Evolutionary conservation across 345 rosid species (phyloP).

Genomic region (Acer campestre): DNA sequence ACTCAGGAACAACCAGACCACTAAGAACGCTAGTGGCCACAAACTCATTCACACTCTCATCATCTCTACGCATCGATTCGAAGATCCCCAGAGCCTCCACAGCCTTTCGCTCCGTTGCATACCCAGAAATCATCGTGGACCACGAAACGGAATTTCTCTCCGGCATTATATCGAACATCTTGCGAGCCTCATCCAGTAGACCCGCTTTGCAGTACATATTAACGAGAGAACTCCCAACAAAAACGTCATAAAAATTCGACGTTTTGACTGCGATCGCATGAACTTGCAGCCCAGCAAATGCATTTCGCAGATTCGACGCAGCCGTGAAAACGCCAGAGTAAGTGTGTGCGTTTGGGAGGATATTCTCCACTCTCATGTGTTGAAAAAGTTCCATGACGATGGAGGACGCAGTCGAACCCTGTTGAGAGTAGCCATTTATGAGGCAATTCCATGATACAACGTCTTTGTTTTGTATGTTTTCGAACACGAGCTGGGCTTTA

Average conservation of each 20-base stretch:
- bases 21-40: conserved; percentile 71
- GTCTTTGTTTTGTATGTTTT: conserved; percentile 50
- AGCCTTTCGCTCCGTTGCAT: conserved; percentile 51
- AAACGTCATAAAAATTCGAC: conserved; percentile 61
- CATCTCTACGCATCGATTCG: conserved; percentile 45
- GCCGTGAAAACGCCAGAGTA: conserved; percentile 74
- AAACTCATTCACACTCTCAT: conserved; percentile 58
- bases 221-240: conserved; percentile 75
- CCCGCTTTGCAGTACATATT: conserved; percentile 70
- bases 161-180: conserved; percentile 64
- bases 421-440: conserved; percentile 70
- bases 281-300: conserved; percentile 57
- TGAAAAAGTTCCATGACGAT: conserved; percentile 57
- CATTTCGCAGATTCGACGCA: conserved; percentile 41
- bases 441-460: conserved; percentile 85
- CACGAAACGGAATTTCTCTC: conserved; percentile 62
- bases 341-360: conserved; percentile 76
- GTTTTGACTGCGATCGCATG: conserved; percentile 64
- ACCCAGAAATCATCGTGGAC: conserved; percentile 80
- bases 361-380: conserved; percentile 62
- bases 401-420: conserved; percentile 44
- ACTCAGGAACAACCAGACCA: conserved; percentile 48
- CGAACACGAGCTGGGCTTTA: conserved; percentile 60
- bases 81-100: conserved; percentile 46
- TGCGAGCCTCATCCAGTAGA: conserved; percentile 51